Evolutionary conservation across 768 basidiomycete genomes (phyloP), one percentile per base, ranked within the genome.

Genomic region (Heimioporus sp.): DNA sequence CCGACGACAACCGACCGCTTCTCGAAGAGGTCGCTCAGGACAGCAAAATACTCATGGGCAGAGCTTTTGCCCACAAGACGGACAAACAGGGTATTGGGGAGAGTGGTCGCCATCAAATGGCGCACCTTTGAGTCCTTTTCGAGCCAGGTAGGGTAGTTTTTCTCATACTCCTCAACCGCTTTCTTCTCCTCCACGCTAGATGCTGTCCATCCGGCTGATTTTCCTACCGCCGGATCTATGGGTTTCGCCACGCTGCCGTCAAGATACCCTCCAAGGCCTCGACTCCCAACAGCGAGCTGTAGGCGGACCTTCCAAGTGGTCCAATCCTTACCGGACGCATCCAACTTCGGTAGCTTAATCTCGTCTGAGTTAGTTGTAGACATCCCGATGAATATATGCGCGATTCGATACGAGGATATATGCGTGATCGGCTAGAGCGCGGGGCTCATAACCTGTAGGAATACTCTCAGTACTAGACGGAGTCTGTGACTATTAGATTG

Each of bases 41-140:
- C 10, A 0, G 16, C 10, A 43, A 47, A 70, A 71, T 21, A 50
- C 51, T 59, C 49, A 51, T 15, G 60, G 36, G 49, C 67, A 63
- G 43, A 41, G 8, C 10, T n/a, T 28, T 49, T 37, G 4, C 9
- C 15, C 30, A 34, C 21, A 15, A 55, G n/a, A 4, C 37, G 16
- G 5, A 50, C 38, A 24, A 55, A 51, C 2, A 56, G 37, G 1
- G 35, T 31, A 10, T 52, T 12, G 1, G 51, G 51, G 8, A 56
- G 38, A 8, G 31, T 48, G 1, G 15, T 10, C 11, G 30, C 46
- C 1, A 56, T 52, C 4, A 44, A 16, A 1, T 52, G 41, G 32
- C 67, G 69, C 15, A 67, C 59, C 16, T 64, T 60, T 10, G 65
- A 59, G 35, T 72, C 61, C 24, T 65, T 64, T 39, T 65, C 12